Conservation (phyloP, 2,329 filamentous ascomycete genomes). For the Aspergillus pseudotamarii region DNA sequence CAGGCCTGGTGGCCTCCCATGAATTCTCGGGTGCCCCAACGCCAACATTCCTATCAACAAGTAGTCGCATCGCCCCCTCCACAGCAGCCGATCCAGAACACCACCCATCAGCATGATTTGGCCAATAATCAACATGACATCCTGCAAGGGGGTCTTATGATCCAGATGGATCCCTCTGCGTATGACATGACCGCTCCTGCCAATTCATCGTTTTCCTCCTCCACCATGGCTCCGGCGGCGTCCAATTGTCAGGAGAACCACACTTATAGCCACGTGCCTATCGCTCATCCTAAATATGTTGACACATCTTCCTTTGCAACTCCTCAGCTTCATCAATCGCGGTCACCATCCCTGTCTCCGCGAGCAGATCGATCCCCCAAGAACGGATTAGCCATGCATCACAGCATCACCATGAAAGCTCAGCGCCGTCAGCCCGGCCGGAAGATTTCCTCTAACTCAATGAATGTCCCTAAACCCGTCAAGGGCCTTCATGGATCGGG, state of each 20-base stretch:
- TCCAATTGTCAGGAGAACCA: slow-evolving; percentile 18
- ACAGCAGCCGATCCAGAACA: slow-evolving; percentile 35
- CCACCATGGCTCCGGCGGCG: slow-evolving; percentile 24
- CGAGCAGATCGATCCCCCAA: slow-evolving; percentile 35
- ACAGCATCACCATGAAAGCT: slow-evolving; percentile 30
- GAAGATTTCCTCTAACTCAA: slow-evolving; percentile 43
- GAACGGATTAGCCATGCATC: slow-evolving; percentile 26
- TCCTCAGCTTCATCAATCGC: slow-evolving; percentile 32
- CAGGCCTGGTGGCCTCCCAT: slow-evolving; percentile 47
- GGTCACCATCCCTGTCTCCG: slow-evolving; percentile 44
- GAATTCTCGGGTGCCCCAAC: slow-evolving; percentile 37
- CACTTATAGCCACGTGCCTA: slow-evolving; percentile 21
- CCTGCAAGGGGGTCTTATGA: slow-evolving; percentile 44
- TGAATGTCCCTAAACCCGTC: slow-evolving; percentile 33
- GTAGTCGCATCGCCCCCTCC: slow-evolving; percentile 37
- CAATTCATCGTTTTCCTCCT: slow-evolving; percentile 32
- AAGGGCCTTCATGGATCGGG: slow-evolving; percentile 34
- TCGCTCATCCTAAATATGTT: slow-evolving; percentile 28
- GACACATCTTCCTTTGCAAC: slow-evolving; percentile 33
- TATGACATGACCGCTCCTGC: slow-evolving; percentile 35
- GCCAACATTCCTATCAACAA: slow-evolving; percentile 40
- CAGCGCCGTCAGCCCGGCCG: slow-evolving; percentile 43
- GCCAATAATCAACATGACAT: slow-evolving; percentile 33
- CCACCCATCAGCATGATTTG: slow-evolving; percentile 31
- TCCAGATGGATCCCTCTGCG: slow-evolving; percentile 40